Evolutionary conservation across 805 yeast genomes (phyloP), one percentile per base, ranked within the genome.

Genomic region (Barnettozyma pratensis): DNA sequence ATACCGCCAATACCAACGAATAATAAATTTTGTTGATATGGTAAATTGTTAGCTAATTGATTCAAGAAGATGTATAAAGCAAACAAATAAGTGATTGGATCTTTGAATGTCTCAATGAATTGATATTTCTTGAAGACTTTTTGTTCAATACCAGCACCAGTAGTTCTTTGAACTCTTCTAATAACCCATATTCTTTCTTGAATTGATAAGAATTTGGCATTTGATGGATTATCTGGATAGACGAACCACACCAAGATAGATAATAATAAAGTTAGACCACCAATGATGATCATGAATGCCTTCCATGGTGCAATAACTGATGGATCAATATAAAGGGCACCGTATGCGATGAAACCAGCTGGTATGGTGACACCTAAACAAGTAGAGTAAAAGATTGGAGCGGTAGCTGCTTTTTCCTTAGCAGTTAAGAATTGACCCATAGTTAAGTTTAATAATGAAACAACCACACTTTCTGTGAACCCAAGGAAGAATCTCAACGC

Each of bases 201-300:
- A 3, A 57, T 59, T 5, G 73, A 51, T 42, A 81, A 66, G 54
- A 76, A 76, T 48, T 62, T 68, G 6, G 80, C 80, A 51, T 67
- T 70, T 0, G 81, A 61, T 12, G 86, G 86, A 58, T 80, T 77
- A 50, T 74, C 71, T 38, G 87, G 87, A 55, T 78, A 81, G 25
- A 70, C 44, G 50, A 70, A 68, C 45, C 62, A 58, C 4, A 73
- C 60, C 5, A 67, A 41, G 2, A 68, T 39, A 2, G 72, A 60
- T 36, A 71, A 50, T 25, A 74, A 28, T 26, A 80, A 65, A 0
- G 86, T 77, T 38, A 77, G 59, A 11, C 79, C 75, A 43, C 86
- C 88, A 46, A 77, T 71, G 44, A 80, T 74, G 34, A 81, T 73
- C 63, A 73, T 75, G 47, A 80, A 73, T 14, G 81, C 58, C 54